Percentiles rank a stretch among this genome's conserved stretches.
Conservation (phyloP, 148 eudicot genomes). For the Talinum fruticosum region DNA sequence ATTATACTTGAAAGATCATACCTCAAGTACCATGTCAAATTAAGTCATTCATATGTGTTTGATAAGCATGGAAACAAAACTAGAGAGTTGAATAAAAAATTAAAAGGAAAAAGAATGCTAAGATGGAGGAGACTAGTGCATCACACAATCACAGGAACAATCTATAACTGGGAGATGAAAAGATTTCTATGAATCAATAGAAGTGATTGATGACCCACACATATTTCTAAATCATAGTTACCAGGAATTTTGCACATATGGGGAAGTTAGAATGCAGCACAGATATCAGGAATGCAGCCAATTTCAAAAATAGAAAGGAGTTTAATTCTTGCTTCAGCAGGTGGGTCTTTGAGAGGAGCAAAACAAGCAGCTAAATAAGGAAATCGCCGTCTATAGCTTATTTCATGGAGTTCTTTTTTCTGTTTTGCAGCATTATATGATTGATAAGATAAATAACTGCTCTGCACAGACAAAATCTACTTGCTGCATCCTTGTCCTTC, state of each 20-base stretch:
- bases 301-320: background rate
- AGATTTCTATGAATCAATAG: background rate
- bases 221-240: background rate
- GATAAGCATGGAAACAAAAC: background rate
- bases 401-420: background rate
- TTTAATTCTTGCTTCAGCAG: background rate
- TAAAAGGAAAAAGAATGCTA: no score
- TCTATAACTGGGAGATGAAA: no score
- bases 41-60: background rate
- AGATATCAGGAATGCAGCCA: background rate
- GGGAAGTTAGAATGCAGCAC: background rate
- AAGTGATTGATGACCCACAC: background rate
- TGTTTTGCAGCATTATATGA: background rate
- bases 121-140: background rate
- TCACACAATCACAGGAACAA: background rate
- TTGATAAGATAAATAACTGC: background rate
- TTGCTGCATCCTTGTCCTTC: background rate
- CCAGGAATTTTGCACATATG: background rate
- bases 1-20: no score
- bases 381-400: background rate
- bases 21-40: background rate
- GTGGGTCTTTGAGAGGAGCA: background rate
- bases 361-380: background rate
- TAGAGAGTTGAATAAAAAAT: no score
- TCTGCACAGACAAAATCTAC: background rate